Base-by-base conservation (phyloP, 805 yeast genomes). In the Starmerella floricola region DNA sequence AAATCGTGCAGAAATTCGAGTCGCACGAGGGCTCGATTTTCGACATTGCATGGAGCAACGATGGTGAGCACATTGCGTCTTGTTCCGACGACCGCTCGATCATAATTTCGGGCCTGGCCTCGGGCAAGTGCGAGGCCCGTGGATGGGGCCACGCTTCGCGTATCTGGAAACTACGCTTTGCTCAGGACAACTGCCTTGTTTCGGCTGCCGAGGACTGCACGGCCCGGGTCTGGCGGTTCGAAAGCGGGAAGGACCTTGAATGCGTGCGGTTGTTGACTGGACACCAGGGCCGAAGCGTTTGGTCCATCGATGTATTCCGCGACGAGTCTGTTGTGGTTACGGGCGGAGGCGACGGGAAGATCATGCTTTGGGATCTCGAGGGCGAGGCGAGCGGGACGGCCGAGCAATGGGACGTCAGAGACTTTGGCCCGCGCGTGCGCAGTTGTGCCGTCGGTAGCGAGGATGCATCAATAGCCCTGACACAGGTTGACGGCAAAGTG, bases 61-160 rank as follows among this genome's bases (percentile, higher is more conserved):
- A 69, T 40, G 83, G 79, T 4, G 57, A 63, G 34, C 67, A 62
- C 42, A 62, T 84, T 6, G 76, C 79, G 1, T 77, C 88, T 37
- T 91, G 98, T 58, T 88, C 97, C 0, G 97, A 91, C 60, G 98
- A 88, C 57, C 69, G 98, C 47, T 82, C 95, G 0, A 76, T 91
- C 41, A 79, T 77, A 44, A 57, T 88, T 5, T 86, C 86, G 78
- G 74, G 74, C 52, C 62, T 79, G 47, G 54, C 54, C 6, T 55
- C 72, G 1, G 88, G 93, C 1, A 52, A 62, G 10, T 61, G 76
- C 27, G 51, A 81, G 31, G 80, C 88, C 1, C 73, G 77, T 21
- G 96, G 95, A 0, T 91, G 96, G 96, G 98, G 97, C 12, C 98
- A 91, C 57, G 78, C 81, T 1, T 88, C 97, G 0, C 72, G 98